Base-by-base conservation (phyloP, 2,329 filamentous ascomycete species). In the Hypoxylon sp. region DNA sequence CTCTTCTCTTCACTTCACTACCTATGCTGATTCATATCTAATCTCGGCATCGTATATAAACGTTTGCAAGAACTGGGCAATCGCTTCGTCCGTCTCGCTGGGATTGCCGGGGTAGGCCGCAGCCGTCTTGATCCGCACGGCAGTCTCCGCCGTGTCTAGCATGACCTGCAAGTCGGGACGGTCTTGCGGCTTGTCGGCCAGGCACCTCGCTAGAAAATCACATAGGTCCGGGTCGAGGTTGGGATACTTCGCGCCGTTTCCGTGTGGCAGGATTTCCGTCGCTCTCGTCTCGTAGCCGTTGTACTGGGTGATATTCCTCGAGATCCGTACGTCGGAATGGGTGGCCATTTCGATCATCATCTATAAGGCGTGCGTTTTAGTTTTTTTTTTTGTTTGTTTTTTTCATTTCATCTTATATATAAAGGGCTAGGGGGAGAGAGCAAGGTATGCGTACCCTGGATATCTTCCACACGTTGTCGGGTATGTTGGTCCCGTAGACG, bases 211-310 rank as follows among this genome's bases (percentile, higher is more conserved):
- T 37, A 64, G 11, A 24, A 64, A 51, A 30, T 64, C 64, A 2
- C 51, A 43, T 13, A 67, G 20, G 8, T 62, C 58, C 13, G 43
- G 37, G 48, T 64, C 61, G n/a, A 67, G 57, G 20, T 47, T 56
- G 4, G 47, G 50, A 37, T 67, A 64, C 15, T 43, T 50, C 7
- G 15, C 10, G 24, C 49, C 56, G 26, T 58, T 57, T 8, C 60
- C 64, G 6, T 61, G 44, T 2, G 53, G 48, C 22, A 64, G 30
- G 41, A 67, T 59, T 28, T 67, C 64, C 4, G 61, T 54, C 17
- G 54, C 64, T 20, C 22, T 24, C 15, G 64, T 62, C 17, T 47
- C 17, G 19, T 50, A 39, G 2, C 64, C 64, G n/a, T 55, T 6
- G 22, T 62, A 62, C 4, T 28, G 3, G 1, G 56, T 48, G 6